phyloP scores from a whole-genome alignment of 1,139 yeast genomes.

The Diutina catenulata region DNA sequence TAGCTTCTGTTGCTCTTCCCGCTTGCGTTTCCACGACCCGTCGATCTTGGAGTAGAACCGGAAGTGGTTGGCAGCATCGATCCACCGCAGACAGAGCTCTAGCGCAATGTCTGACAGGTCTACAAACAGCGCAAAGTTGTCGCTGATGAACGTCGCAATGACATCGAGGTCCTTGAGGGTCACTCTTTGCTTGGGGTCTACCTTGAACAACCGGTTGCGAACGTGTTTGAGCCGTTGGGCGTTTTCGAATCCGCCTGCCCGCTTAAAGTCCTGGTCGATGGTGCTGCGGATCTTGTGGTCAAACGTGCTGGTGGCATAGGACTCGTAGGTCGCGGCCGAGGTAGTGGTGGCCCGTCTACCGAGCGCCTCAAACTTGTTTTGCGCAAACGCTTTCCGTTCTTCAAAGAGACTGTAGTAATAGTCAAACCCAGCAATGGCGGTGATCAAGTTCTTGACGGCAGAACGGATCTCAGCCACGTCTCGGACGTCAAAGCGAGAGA shows the following conservation, averaged over 20 bases:
- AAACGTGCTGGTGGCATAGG: not conserved
- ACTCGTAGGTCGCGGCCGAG: too few species aligned
- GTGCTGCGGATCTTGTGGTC: too few species aligned
- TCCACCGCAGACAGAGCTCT: not conserved
- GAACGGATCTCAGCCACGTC: not conserved
- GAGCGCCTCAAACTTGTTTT: not conserved
- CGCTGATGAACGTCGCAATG: not conserved
- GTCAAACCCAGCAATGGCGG: not conserved
- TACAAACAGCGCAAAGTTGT: not conserved
- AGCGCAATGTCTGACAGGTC: not conserved
- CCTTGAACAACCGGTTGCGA: not conserved
- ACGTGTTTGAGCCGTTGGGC: not conserved
- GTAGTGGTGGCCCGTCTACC: too few species aligned
- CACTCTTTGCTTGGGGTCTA: not conserved
- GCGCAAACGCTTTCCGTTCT: not conserved
- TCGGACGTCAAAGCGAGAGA: not conserved
- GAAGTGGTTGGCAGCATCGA: not conserved
- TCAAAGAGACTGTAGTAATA: not conserved
- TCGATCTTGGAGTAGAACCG: not conserved
- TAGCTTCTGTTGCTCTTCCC: too few species aligned
- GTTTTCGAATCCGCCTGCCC: not conserved
- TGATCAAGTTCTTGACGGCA: not conserved
- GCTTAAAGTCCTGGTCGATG: too few species aligned
- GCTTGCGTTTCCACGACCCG: too few species aligned
- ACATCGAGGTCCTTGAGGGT: not conserved